Conservation (phyloP, 441 rosid genomes). For the Adansonia rubrostipa region DNA sequence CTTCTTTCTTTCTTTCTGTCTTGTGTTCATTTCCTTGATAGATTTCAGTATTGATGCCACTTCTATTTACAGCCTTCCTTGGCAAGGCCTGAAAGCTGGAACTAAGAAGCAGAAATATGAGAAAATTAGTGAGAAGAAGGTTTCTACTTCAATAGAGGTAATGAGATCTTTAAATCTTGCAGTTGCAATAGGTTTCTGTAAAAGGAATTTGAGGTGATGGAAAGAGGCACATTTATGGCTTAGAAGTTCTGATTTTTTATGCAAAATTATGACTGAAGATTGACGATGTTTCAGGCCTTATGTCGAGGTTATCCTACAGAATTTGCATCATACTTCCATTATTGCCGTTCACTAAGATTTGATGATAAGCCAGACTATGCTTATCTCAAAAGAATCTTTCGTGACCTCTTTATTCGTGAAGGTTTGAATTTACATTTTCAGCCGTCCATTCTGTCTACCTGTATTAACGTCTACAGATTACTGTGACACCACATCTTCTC, state of each 20-base stretch:
- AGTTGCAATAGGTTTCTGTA: constrained; percentile 32
- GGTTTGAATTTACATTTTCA: constrained; percentile 47
- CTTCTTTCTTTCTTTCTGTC: constrained; percentile 17
- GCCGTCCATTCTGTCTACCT: constrained; percentile 61
- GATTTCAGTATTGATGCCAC: constrained; percentile 28
- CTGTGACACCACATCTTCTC: constrained; percentile 39
- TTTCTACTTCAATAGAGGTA: constrained; percentile 96
- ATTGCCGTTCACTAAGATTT: constrained; percentile 89
- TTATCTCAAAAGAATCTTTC: constrained; percentile 88
- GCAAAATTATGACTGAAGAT: constrained; percentile 58
- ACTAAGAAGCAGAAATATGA: constrained; percentile 99
- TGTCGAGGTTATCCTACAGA: constrained; percentile 97
- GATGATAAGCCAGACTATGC: constrained; percentile 98
- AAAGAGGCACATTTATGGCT: constrained; percentile 37
- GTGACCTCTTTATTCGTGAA: constrained; percentile 99
- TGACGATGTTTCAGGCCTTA: constrained; percentile 59
- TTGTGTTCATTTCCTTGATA: constrained; percentile 25
- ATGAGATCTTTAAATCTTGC: constrained; percentile 18
- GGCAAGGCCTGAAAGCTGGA: constrained; percentile 99
- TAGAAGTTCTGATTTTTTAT: not conserved
- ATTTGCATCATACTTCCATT: constrained; percentile 96
- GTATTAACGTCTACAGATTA: constrained; percentile 64
- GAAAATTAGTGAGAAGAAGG: constrained; percentile 97
- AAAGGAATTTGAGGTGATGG: constrained; percentile 67
- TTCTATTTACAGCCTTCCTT: constrained; percentile 72